Evolutionary conservation across 2,329 filamentous ascomycete genomes (phyloP), one percentile per base, ranked within the genome.

Genomic region (Trichophaea hybrida): DNA sequence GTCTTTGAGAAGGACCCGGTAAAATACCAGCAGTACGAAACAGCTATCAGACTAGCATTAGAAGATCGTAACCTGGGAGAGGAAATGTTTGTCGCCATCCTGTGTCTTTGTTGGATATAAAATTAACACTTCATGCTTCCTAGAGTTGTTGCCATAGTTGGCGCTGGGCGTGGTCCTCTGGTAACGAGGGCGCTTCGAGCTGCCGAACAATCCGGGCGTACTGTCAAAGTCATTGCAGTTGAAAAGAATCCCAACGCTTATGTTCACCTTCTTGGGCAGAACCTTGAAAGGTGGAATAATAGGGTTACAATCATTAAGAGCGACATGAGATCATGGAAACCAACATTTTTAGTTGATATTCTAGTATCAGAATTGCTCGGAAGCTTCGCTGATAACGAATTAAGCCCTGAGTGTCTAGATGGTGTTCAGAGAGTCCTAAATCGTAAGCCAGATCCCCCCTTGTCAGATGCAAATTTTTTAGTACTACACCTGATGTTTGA

Each of bases 161-260:
- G 93, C 7, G 91, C 94, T 12, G 93, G 93, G 10, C 83, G 94
- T 63, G 94, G 93, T 0, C 93, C 93, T 3, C 78, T 98, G 1
- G 90, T 98, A 12, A 93, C 88, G 1, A 81, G 93, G 53, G 88
- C 88, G 1, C 75, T 98, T 32, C 82, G 82, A 61, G 94, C 93
- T 10, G 91, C 88, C 68, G 78, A 83, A 63, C 78, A 76, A 13
- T 85, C 88, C 1, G 84, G 84, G 1, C 84, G 96, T 2, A 77
- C 82, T 17, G 85, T 97, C 55, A 83, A 90, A 66, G 79, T 94
- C 50, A 97, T 89, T 83, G 93, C 88, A 0, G 82, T 98, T 2
- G 93, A 98, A 73, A 98, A 98, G 78, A 98, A 98, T 72, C 93
- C 88, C 3, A 97, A 98, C 69, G 93, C 93, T 0, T 97, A 91